Evolutionary conservation across 192 early-diverging fungal species (phyloP).

Genomic region (Rhizoclosmatium globosum): DNA sequence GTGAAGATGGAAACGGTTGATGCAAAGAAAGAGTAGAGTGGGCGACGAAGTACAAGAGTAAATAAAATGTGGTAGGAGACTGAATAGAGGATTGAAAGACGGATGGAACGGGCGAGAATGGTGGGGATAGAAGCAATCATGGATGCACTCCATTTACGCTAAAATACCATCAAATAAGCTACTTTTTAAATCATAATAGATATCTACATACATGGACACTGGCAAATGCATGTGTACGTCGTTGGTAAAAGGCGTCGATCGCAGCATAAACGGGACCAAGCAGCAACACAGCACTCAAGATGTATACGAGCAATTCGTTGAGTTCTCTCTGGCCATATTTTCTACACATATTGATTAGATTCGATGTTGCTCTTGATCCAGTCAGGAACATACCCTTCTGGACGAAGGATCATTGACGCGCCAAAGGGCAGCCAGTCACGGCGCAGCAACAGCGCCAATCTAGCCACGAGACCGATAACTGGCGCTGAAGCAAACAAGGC

Average conservation of each 20-base stretch:
- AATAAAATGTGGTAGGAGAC: neutral
- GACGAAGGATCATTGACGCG: no score
- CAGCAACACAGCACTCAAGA: neutral
- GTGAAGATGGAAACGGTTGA: neutral
- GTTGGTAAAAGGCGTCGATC: neutral
- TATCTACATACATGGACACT: neutral
- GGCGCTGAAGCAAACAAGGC: no score
- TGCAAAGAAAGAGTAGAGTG: neutral
- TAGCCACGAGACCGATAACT: no score
- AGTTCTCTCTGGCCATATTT: neutral
- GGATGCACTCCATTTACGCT: neutral
- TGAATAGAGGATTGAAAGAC: neutral
- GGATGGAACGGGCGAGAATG: neutral
- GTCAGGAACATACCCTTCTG: no score
- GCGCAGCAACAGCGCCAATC: no score
- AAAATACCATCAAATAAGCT: no score
- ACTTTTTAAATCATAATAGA: no score
- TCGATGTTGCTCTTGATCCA: no score
- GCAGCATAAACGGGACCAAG: neutral
- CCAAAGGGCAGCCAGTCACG: no score
- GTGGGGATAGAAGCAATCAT: neutral
- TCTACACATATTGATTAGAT: neutral
- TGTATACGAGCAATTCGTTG: neutral
- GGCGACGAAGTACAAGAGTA: neutral
- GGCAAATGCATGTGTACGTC: neutral